Base-by-base conservation (phyloP, 1,139 yeast genomes). In the Arxiozyma slooffiae region DNA sequence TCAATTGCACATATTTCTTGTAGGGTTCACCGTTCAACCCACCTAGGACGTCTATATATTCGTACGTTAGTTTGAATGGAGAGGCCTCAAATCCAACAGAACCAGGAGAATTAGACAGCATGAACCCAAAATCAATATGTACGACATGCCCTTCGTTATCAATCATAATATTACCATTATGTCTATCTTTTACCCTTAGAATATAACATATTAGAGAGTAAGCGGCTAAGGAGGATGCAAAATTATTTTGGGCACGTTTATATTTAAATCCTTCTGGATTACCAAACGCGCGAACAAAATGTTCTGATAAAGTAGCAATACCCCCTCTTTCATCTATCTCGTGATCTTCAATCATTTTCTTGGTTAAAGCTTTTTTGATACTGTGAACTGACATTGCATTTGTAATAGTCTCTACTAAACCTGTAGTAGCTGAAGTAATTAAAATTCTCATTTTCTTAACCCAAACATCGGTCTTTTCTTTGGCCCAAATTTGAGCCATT, bases 61-160 rank as follows among this genome's bases (percentile, higher is more conserved):
- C 98, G 53, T 75, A 74, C 0, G 97, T 88, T 18, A 92, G 71
- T 63, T 92, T 92, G 73, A 92, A 92, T 1, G 98, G 97, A 0
- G 97, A 96, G 1, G 96, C 95, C 63, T 92, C 98, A 67, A 92
- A 89, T 0, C 97, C 96, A 50, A 92, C 88, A 52, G 95, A 84
- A 2, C 97, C 97, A 0, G 98, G 98, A 0, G 97, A 84, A 62
- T 92, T 92, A 0, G 96, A 87, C 6, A 92, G 72, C 62, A 92
- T 69, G 64, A 89, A 92, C 0, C 98, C 98, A 71, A 92, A 92
- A 69, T 92, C 98, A 59, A 92, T 92, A 66, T 92, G 98, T 47
- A 89, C 82, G 16, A 92, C 84, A 64, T 92, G 97, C 0, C 98
- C 98, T 57, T 90, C 96, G 54, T 82, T 81, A 64, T 92, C 98